Percentiles rank a stretch among this genome's conserved stretches.
Evolutionary conservation across 176 grass and related monocot genomes (phyloP).

Genomic region (Puya raimondii): DNA sequence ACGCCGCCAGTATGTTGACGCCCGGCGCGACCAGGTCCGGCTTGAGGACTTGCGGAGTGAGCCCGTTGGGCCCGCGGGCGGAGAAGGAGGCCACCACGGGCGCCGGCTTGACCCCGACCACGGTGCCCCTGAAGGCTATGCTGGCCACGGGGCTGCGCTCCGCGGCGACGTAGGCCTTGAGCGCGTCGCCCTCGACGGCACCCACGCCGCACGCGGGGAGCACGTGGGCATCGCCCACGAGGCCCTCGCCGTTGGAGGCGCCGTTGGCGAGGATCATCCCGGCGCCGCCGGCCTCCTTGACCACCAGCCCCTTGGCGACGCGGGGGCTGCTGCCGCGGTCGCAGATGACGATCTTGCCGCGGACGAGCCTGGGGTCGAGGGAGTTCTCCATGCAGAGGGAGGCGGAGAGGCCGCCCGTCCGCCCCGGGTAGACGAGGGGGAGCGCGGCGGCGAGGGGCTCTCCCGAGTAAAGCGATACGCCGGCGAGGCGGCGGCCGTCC

Average conservation of each 20-base stretch:
- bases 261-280: constrained; percentile 83
- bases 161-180: constrained; percentile 51
- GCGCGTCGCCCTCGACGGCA: constrained; percentile 55
- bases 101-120: constrained; percentile 80
- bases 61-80: constrained; percentile 73
- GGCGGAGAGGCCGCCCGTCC: constrained; percentile 45
- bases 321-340: constrained; percentile 96
- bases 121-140: constrained; percentile 61
- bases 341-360: constrained; percentile 80
- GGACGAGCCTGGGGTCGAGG: constrained; percentile 63
- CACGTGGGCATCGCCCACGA: constrained; percentile 85
- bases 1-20: constrained; percentile 93
- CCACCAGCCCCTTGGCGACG: constrained; percentile 86
- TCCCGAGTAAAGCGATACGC: constrained; percentile 80
- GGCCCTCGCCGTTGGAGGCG: constrained; percentile 72
- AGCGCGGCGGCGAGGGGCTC: constrained; percentile 40
- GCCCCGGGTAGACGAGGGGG: constrained; percentile 63
- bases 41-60: constrained; percentile 81
- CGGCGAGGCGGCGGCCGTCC: constrained; percentile 48
- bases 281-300: constrained; percentile 64
- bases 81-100: constrained; percentile 90
- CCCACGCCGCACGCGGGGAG: constrained; percentile 74
- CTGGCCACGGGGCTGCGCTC: constrained; percentile 41
- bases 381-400: constrained; percentile 97
- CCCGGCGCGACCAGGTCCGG: constrained; percentile 83